Evolutionary conservation across 331 rosid species (phyloP), one percentile per base, ranked within the genome.

Genomic region (Acacia concinna): DNA sequence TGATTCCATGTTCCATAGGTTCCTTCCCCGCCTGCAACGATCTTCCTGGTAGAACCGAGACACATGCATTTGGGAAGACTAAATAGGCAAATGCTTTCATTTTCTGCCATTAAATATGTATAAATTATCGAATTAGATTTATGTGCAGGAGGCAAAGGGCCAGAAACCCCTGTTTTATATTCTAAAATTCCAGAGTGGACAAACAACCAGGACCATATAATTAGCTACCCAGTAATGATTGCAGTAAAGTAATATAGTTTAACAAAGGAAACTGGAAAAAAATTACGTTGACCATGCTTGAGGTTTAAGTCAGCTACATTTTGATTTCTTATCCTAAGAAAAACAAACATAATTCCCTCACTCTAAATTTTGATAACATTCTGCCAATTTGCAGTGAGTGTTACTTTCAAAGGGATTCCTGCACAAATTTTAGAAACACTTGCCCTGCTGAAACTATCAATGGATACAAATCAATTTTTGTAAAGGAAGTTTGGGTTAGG

Each of bases 21-120:
- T 93, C 97, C 32, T 83, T 88, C 20, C 76, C 86, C 31, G 9
- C 88, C 44, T 62, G 78, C 64, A 35, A 44, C 23, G 91, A 73
- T 44, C 82, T 85, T 81, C 90, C 89, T 0, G 93, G 88, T 74
- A 79, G 81, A 69, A 83, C 84, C 4, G 94, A 88, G 34, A 86
- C 84, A 71, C 72, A 79, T 56, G 89, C 27, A 74, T 95, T 95
- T 73, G 99, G 99, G 82, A 93, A 95, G 85, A 95, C 97, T 75
- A 95, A 85, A 84, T 95, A 89, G 3, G 87, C 89, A 75, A 85
- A 87, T 51, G 97, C 96, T 88, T 93, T 91, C 88, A 84, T 86
- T 82, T 87, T 91, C 99, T 93, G 94, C 87, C 73, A 43, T 56
- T 34, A 69, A 10, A 38, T 14, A 79, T 76, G 71, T 14, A 79